Evolutionary conservation across 768 basidiomycete species (phyloP).

Genomic region (Rhodotorula taiwanensis): DNA sequence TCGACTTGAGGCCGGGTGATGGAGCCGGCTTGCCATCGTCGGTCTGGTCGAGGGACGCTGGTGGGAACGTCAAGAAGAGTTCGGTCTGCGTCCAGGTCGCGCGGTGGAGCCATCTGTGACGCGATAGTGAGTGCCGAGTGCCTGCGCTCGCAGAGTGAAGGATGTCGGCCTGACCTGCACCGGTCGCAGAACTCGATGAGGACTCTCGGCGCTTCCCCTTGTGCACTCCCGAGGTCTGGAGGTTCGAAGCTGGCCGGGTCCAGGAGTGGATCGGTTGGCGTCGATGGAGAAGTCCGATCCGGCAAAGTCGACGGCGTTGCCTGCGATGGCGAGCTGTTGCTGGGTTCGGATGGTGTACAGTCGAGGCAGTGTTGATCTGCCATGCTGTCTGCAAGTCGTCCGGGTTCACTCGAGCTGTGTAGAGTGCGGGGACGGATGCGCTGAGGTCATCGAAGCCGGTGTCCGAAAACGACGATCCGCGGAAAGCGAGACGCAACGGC

Average conservation of each 20-base stretch:
- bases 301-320: too few species aligned
- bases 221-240: not conserved
- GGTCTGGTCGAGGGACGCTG: slow-evolving; percentile 26
- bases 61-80: slow-evolving; percentile 48
- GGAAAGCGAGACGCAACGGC: too few species aligned
- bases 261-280: not conserved
- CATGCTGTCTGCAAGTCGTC: too few species aligned
- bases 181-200: slow-evolving; percentile 48
- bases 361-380: too few species aligned
- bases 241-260: slow-evolving; percentile 14
- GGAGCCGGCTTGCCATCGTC: not conserved
- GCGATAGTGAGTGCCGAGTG: too few species aligned
- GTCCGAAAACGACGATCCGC: not conserved
- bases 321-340: too few species aligned
- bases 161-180: slow-evolving; percentile 44
- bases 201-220: slow-evolving; percentile 35
- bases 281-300: too few species aligned
- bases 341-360: too few species aligned
- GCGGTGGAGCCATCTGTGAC: slow-evolving; percentile 43
- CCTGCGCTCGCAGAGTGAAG: too few species aligned
- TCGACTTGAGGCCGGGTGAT: slow-evolving; percentile 36
- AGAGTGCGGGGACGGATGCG: not conserved
- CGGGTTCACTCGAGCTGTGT: too few species aligned
- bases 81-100: slow-evolving; percentile 48
- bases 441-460: not conserved